Conservation (phyloP, 2,329 filamentous ascomycete genomes). For the Trichoderma sp. region DNA sequence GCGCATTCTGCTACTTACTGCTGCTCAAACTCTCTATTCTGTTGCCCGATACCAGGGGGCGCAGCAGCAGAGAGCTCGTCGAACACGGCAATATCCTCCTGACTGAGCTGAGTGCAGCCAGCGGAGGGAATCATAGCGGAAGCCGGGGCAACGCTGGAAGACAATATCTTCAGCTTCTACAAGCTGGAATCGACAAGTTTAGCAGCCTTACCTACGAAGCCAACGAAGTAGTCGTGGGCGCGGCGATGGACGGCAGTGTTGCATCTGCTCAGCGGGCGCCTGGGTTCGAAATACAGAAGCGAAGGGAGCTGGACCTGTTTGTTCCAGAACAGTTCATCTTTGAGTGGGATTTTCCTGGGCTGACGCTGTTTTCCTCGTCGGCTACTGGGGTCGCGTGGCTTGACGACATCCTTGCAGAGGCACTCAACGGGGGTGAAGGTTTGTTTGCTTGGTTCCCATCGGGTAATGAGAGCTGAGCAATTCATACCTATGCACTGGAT, state of each 20-base stretch:
- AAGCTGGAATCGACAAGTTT: slow-evolving; percentile 35
- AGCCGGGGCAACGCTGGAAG: slow-evolving; percentile 42
- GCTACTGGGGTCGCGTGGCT: slow-evolving; percentile 35
- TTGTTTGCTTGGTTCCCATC: slow-evolving; percentile 26
- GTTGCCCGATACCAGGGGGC: slow-evolving; percentile 44
- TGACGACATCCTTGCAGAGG: slow-evolving; percentile 34
- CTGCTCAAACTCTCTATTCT: slow-evolving; percentile 56
- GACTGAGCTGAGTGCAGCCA: slow-evolving; percentile 35
- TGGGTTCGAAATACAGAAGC: slow-evolving; percentile 29
- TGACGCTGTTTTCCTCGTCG: slow-evolving; percentile 47
- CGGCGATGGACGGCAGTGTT: slow-evolving; percentile 1
- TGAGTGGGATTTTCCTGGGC: slow-evolving; percentile 60
- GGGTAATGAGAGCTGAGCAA: background rate
- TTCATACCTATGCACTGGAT: no score
- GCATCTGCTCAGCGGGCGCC: background rate
- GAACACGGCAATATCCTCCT: slow-evolving; percentile 32
- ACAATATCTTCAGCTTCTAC: slow-evolving; percentile 35
- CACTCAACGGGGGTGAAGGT: slow-evolving; percentile 34
- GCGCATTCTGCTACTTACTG: slow-evolving; percentile 58
- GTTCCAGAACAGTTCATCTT: slow-evolving; percentile 58
- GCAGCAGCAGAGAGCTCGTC: slow-evolving; percentile 30
- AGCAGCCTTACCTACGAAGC: slow-evolving; percentile 26
- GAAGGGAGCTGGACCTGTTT: slow-evolving; percentile 55
- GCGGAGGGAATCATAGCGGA: slow-evolving; percentile 29
- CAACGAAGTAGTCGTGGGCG: background rate